Conservation (phyloP, 352 stramenopile genomes). For the Pythium plurisporium region DNA sequence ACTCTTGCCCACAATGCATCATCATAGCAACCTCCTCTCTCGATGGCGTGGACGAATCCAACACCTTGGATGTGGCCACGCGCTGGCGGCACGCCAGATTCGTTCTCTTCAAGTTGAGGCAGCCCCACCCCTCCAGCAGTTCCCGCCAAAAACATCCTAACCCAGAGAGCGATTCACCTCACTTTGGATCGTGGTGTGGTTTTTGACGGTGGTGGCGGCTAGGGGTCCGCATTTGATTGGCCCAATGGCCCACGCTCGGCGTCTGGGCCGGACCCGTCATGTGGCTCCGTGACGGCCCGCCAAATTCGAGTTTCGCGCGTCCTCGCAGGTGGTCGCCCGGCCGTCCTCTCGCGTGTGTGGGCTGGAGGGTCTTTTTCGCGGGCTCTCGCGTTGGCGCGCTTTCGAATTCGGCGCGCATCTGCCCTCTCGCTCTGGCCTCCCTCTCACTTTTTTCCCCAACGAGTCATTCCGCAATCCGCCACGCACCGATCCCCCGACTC, state of each 20-base stretch:
- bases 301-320: constrained; percentile 9
- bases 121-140: too few species aligned
- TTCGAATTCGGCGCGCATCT: constrained; percentile 19
- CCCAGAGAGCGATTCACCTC: too few species aligned
- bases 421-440: neutral
- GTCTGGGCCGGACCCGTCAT: too few species aligned
- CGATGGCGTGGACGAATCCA: too few species aligned
- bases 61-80: too few species aligned
- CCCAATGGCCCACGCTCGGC: constrained; percentile 8
- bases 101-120: too few species aligned
- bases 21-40: too few species aligned
- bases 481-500: neutral
- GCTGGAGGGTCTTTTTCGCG: constrained; percentile 12
- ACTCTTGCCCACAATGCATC: too few species aligned
- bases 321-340: too few species aligned
- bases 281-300: too few species aligned
- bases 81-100: too few species aligned
- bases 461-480: constrained; percentile 20
- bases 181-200: too few species aligned
- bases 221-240: constrained; percentile 22
- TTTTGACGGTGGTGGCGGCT: constrained; percentile 9
- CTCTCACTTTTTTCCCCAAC: neutral
- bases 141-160: constrained; percentile 13
- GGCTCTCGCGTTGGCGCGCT: constrained; percentile 21
- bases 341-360: neutral